Base-by-base conservation (phyloP, 805 yeast species). In the Barnettozyma vustinii region DNA sequence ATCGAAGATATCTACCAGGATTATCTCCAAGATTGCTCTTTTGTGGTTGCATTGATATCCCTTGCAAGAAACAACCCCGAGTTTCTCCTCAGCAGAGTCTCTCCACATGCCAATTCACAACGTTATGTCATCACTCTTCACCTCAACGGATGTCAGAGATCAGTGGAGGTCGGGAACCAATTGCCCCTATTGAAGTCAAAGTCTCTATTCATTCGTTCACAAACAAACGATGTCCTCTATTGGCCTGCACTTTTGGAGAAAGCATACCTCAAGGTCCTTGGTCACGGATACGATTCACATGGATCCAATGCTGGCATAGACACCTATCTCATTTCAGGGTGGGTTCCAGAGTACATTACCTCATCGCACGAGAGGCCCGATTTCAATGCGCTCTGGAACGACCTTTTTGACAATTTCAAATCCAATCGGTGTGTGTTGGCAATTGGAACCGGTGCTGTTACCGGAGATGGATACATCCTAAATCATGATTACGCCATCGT, bases 291-390 rank as follows among this genome's bases (percentile, higher is more conserved):
- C 56, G 69, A 69, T n/a, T 77, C 81, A 42, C 58, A 62, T 1
- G 97, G 97, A 0, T 87, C 96, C 0, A 87, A 89, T 60, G 79
- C 87, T 58, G 84, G 85, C 2, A 68, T 74, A 13, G 96, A 87
- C 58, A 75, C 86, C 0, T 87, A 68, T 56, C 64, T 80, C 39
- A 55, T 90, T 2, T 71, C 81, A 2, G 89, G 91, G 1, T 89
- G 86, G 83, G 61, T 84, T 7, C 96, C 96, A 0, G 90, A 87
- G 50, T 73, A 72, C 46, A 37, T 48, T 16, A 51, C 68, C 2
- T 52, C 62, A 2, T 55, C 69, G 1, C 61, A 68, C 1, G 60
- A 70, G 9, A 58, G 68, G 9, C 62, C 75, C 5, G 60, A 66
- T 12, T 51, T 64, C 43, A 54, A 58, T 1, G 51, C 52, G 0